phyloP scores from a whole-genome alignment of 108 stramenopile genomes.

The Chaetoceros tenuissimus region DNA sequence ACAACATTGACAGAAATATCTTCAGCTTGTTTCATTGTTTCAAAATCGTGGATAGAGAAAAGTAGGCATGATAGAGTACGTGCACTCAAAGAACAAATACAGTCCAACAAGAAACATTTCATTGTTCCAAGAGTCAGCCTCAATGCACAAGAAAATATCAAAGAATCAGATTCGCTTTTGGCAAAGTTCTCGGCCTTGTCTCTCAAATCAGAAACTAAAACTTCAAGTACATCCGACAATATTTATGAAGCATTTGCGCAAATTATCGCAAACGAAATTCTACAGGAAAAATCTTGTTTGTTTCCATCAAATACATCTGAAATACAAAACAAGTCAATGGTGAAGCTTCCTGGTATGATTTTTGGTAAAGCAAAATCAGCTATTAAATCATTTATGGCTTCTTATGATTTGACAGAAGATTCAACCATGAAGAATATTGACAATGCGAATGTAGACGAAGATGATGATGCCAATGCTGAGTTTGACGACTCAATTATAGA shows the following conservation, averaged over 20 bases:
- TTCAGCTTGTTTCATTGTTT: background rate
- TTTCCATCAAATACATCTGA: background rate
- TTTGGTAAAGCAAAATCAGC: background rate
- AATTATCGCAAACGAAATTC: background rate
- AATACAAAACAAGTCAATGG: background rate
- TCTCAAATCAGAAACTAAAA: background rate
- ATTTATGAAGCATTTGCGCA: background rate
- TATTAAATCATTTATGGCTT: background rate
- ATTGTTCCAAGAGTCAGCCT: background rate
- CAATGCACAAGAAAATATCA: background rate
- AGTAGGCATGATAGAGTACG: no score
- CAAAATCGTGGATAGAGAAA: background rate
- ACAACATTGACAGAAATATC: background rate
- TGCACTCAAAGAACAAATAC: no score
- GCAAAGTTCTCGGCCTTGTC: background rate
- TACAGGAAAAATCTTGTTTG: background rate
- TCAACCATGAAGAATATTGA: background rate
- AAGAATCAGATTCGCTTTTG: background rate
- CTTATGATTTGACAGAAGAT: background rate
- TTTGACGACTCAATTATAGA: background rate
- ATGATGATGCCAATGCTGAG: background rate
- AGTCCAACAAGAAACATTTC: background rate
- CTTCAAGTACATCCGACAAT: background rate
- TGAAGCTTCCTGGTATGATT: background rate
- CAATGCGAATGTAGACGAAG: background rate